Percentiles rank a stretch among this genome's conserved stretches.
Conservation (phyloP, 1,284 basidiomycete species). For the Psilocybe mexicana region DNA sequence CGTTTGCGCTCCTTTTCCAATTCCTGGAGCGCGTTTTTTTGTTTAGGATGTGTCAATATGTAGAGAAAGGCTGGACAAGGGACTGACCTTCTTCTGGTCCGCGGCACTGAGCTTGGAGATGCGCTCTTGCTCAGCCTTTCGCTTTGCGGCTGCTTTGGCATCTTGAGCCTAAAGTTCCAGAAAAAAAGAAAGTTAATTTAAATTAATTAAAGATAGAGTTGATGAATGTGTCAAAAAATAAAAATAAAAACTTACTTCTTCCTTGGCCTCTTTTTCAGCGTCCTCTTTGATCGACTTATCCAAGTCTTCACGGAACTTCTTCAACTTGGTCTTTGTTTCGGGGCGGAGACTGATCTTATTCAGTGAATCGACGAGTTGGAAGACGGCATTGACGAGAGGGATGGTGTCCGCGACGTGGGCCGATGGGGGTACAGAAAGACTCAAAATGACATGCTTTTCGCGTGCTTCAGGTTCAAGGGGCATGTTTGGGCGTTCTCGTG, state of each 20-base stretch:
- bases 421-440: conserved; percentile 57
- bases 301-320: conserved; percentile 69
- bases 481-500: conserved; percentile 62
- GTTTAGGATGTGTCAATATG: neutral
- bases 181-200: conserved; percentile 11
- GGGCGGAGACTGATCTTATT: conserved; percentile 66
- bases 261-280: conserved; percentile 65
- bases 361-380: conserved; percentile 74
- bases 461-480: conserved; percentile 50
- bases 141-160: conserved; percentile 71
- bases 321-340: conserved; percentile 78
- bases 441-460: conserved; percentile 74
- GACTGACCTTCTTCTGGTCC: conserved; percentile 77
- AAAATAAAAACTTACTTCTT: conserved; percentile 50
- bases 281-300: conserved; percentile 71
- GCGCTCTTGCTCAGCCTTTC: conserved; percentile 71
- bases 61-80: neutral
- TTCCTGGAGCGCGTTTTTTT: conserved; percentile 38
- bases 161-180: conserved; percentile 48
- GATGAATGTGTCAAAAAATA: neutral
- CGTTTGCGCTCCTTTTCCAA: conserved; percentile 79
- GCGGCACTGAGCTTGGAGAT: conserved; percentile 73
- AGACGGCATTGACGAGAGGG: conserved; percentile 65
- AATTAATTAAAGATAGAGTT: conserved; percentile 2
- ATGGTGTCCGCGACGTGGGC: conserved; percentile 50